Base-by-base conservation (phyloP, 164 flowering plant species). In the Stephania yunnanensis region DNA sequence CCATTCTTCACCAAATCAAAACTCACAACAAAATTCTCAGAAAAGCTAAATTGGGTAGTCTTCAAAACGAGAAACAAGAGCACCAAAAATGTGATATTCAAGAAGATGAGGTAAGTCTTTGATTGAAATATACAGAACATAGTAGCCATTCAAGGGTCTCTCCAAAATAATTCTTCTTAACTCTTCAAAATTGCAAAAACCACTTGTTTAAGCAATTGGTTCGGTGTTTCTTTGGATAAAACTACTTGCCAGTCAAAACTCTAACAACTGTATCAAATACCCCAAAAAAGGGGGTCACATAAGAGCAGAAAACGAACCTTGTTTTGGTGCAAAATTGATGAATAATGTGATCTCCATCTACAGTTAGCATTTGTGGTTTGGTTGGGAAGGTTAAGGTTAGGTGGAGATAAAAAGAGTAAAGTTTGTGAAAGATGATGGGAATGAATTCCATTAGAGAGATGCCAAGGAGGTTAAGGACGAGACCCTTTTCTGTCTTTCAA, bases 1-100 rank as follows among this genome's bases (percentile, higher is more conserved):
- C 17, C 78, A 74, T 52, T 11, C 5, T 36, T 50, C 30, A 15
- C 12, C 10, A 44, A 65, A 36, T 29, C 20, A 52, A 4, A 10
- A n/a, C 10, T 68, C 17, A 1, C 13, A 64, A 17, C 12, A 69
- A 22, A n/a, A 70, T 25, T 5, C 15, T n/a, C 22, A 8, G 69
- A 29, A 25, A 68, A 72, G 20, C 30, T 30, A 3, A 29, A 45
- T 72, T 63, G 25, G 55, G 73, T 63, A 46, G 17, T 36, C 22
- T 4, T 15, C n/a, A 75, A 22, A 69, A 36, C 73, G 66, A 78
- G 61, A 67, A 53, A 75, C 2, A 72, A 66, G 20, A 75, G 71
- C 29, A 75, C 6, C 29, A 78, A 75, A 74, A 81, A 78, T 50
- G 78, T 64, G n/a, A 69, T 63, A 69, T 81, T 81, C 10, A 81